Conservation (phyloP, 305 asterid species). For the Rubia peregrina region DNA sequence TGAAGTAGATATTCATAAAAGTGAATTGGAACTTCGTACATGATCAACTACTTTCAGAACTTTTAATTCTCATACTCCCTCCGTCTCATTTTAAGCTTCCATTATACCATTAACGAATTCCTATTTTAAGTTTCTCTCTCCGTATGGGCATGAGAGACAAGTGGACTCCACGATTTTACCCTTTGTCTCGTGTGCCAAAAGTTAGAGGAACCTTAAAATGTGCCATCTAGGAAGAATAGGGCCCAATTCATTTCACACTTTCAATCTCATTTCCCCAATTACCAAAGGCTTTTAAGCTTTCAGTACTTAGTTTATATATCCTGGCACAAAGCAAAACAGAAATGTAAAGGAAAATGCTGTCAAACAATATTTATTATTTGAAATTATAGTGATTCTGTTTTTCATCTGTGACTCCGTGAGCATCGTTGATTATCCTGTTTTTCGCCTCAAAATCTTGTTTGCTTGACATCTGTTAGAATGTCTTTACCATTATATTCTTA, state of each 20-base stretch:
- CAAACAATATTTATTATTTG: too few species aligned
- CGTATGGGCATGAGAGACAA: background rate
- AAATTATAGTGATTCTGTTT: too few species aligned
- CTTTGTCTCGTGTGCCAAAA: background rate
- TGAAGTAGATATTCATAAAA: background rate
- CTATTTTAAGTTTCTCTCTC: too few species aligned
- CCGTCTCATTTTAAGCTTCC: background rate
- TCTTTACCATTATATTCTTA: background rate
- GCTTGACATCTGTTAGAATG: background rate
- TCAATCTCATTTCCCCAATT: too few species aligned
- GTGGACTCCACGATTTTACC: background rate
- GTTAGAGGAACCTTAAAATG: background rate
- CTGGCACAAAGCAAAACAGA: too few species aligned
- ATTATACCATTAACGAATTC: too few species aligned
- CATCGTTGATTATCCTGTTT: background rate
- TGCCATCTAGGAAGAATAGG: background rate
- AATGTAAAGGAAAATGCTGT: too few species aligned
- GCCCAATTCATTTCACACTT: too few species aligned
- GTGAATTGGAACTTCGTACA: background rate
- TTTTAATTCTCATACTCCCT: background rate
- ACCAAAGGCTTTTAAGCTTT: too few species aligned
- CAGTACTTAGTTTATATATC: too few species aligned
- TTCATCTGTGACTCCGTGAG: background rate
- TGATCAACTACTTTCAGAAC: background rate
- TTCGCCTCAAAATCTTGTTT: background rate